Evolutionary conservation across 2,329 filamentous ascomycete genomes (phyloP).

Genomic region (Aspergillus niger): DNA sequence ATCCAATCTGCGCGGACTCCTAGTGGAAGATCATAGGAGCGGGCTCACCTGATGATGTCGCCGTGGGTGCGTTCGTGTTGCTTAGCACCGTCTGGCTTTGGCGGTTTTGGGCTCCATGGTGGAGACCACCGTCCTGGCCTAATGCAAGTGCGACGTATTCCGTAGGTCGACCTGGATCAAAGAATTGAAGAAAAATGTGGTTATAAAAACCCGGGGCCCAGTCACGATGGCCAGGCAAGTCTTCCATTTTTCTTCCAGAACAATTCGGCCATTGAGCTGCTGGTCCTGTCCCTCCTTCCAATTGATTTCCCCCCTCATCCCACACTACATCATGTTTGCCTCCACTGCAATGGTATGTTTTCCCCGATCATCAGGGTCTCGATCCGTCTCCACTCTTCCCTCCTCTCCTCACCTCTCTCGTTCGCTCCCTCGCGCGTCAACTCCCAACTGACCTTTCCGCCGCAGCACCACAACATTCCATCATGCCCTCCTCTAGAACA

Average conservation of each 20-base stretch:
- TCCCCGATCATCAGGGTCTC: neutral
- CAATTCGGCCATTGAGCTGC: constrained; percentile 1
- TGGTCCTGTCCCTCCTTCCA: constrained; percentile 1
- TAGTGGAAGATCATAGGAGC: constrained; percentile 13
- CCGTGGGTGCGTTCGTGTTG: constrained; percentile 24
- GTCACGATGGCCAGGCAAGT: constrained; percentile 1
- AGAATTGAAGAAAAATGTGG: constrained; percentile 7
- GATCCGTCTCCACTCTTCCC: neutral
- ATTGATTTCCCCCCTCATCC: constrained; percentile 6
- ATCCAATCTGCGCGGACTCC: constrained; percentile 4
- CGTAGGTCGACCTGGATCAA: constrained; percentile 15
- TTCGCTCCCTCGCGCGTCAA: too few relatives aligned
- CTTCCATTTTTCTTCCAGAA: constrained; percentile 2
- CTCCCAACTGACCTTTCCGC: neutral
- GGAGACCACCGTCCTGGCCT: constrained; percentile 17
- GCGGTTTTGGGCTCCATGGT: constrained; percentile 8
- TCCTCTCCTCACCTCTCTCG: neutral
- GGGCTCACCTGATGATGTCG: constrained; percentile 26
- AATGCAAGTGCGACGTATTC: constrained; percentile 24
- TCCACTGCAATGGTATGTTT: constrained; percentile 13
- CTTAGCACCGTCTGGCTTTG: constrained; percentile 8
- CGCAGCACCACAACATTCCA: constrained; percentile 16
- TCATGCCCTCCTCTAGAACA: constrained; percentile 28
- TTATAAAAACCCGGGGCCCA: constrained; percentile 12
- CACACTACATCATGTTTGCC: constrained; percentile 9